A percentile compares a stretch with the other conserved stretches of the same genome.
phyloP scores from a whole-genome alignment of 2,329 filamentous ascomycete genomes.

The Orbilia javanica region DNA sequence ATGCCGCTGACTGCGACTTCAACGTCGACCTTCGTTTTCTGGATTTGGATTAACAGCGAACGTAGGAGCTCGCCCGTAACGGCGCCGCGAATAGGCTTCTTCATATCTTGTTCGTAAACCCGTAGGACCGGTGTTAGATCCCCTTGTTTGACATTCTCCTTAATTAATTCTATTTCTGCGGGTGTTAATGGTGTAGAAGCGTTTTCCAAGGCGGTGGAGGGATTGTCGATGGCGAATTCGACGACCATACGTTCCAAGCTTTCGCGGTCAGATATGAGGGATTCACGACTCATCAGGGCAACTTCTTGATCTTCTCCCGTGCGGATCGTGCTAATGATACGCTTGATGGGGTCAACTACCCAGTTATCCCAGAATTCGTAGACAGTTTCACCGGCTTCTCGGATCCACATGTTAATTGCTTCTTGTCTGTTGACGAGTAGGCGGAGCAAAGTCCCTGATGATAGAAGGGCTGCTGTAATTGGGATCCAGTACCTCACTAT shows the following conservation, averaged over 20 bases:
- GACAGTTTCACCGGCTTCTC: slow-evolving; percentile 80
- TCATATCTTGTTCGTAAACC: slow-evolving; percentile 90
- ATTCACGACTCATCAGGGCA: slow-evolving; percentile 94
- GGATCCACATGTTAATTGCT: slow-evolving; percentile 83
- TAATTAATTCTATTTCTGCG: slow-evolving; percentile 78
- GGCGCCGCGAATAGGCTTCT: slow-evolving; percentile 83
- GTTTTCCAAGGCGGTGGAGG: slow-evolving; percentile 69
- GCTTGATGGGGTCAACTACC: slow-evolving; percentile 86
- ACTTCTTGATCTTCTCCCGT: slow-evolving; percentile 94
- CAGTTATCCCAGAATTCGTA: slow-evolving; percentile 96
- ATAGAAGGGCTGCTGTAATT: slow-evolving; percentile 77
- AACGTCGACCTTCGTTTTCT: slow-evolving; percentile 98
- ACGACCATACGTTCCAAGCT: slow-evolving; percentile 98
- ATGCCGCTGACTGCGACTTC: slow-evolving; percentile 97
- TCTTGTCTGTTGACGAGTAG: slow-evolving; percentile 80
- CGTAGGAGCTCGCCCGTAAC: slow-evolving; percentile 88
- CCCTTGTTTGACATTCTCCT: slow-evolving; percentile 85
- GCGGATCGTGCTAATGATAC: slow-evolving; percentile 89
- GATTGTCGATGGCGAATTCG: slow-evolving; percentile 89
- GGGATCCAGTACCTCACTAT: slow-evolving; percentile 92
- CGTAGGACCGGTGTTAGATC: slow-evolving; percentile 91
- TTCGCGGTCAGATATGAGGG: slow-evolving; percentile 87
- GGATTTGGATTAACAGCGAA: slow-evolving; percentile 92
- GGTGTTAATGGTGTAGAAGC: slow-evolving; percentile 73
- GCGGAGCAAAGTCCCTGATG: slow-evolving; percentile 86